Base-by-base conservation (phyloP, 2,329 filamentous ascomycete species). In the Ascochyta rabiei region DNA sequence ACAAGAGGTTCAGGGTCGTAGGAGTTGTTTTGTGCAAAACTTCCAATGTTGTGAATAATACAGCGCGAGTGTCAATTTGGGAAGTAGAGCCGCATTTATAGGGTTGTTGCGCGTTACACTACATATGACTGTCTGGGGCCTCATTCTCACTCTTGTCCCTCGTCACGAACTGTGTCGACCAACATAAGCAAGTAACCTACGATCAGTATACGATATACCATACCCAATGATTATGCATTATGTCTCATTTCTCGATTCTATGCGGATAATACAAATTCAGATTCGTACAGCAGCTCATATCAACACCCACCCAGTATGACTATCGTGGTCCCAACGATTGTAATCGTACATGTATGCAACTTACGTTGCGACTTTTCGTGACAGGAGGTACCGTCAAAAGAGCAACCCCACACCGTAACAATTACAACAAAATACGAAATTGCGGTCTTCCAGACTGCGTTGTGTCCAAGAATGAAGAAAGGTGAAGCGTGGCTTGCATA, bases 401-500 rank as follows among this genome's bases (percentile, higher is more conserved):
- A 48, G 49, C 54, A 49, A 53, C 48, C 54, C 53, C 45, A 53
- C 42, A 53, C 31, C 54, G 45, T 57, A 42, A 47, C 54, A 57
- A 57, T 57, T 57, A 57, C 49, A 57, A 57, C 46, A 21, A 26
- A 42, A 46, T 57, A 57, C 40, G 41, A 50, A 57, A 57, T 21
- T 35, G 54, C 49, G 39, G 54, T 40, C 49, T 31, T 47, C 43
- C 41, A 53, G 48, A 45, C 44, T 49, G 48, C 48, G n/a, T 48
- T 30, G 48, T 51, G 53, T 43, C 43, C 10, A 44, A 47, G 48
- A 51, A 52, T 46, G 48, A 56, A 56, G 39, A 43, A 46, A 47
- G 39, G 13, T 31, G 34, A 38, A 19, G 19, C 38, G 26, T 23
- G 26, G 37, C n/a, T 38, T 26, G 42, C 16, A 24, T 16, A 38